Evolutionary conservation across 2,329 filamentous ascomycete species (phyloP).

Genomic region (Coleophoma eucalyptorum): DNA sequence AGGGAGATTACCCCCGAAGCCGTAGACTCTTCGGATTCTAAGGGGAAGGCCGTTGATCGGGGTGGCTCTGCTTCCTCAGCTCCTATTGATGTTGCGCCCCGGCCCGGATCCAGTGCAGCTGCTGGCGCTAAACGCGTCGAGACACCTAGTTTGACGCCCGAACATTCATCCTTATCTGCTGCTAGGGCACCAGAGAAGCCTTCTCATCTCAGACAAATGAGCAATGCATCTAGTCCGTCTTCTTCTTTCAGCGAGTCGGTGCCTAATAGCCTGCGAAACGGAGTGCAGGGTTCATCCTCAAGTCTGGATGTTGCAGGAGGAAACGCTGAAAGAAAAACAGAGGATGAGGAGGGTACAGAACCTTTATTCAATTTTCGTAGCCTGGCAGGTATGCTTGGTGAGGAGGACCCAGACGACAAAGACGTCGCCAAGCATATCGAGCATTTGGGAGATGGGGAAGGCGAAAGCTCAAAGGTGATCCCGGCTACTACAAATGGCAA

Average conservation of each 20-base stretch:
- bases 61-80: constrained; percentile 14
- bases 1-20: constrained; percentile 50
- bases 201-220: constrained; percentile 77
- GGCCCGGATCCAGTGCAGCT: constrained; percentile 10
- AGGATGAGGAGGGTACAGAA: constrained; percentile 46
- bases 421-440: constrained; percentile 21
- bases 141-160: constrained; percentile 15
- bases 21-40: constrained; percentile 35
- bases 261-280: constrained; percentile 37
- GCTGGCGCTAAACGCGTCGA: constrained; percentile 17
- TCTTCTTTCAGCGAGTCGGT: constrained; percentile 72
- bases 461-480: background rate
- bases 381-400: constrained; percentile 78
- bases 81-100: constrained; percentile 15
- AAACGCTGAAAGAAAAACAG: constrained; percentile 41
- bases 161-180: constrained; percentile 38
- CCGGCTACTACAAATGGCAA: background rate
- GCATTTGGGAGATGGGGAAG: constrained; percentile 14
- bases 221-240: constrained; percentile 78
- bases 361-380: constrained; percentile 91
- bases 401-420: constrained; percentile 41
- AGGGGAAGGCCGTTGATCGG: constrained; percentile 70
- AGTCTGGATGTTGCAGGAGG: constrained; percentile 48
- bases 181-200: constrained; percentile 52
- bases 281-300: constrained; percentile 33